These are phyloP conservation scores for Phoma sp. DNA, from an alignment of 2,329 filamentous ascomycete species.

Conservation along the genomic window DNA sequence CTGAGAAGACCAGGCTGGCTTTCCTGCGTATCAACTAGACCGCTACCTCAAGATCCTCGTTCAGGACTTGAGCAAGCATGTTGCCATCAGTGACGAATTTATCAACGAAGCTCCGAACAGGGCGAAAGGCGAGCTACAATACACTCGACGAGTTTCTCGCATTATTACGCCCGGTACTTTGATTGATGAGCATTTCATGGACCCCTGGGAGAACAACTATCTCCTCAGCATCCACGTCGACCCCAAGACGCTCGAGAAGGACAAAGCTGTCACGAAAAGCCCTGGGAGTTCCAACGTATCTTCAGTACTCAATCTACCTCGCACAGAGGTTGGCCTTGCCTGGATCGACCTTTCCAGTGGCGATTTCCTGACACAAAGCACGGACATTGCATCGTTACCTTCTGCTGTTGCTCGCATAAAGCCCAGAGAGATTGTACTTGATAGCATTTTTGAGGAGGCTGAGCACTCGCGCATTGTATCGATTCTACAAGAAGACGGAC, in stretches of 20 bases:
- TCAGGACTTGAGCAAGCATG: conserved; percentile 86
- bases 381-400: conserved; percentile 74
- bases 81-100: conserved; percentile 94
- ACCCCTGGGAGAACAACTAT: conserved; percentile 93
- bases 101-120: conserved; percentile 74
- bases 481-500: conserved; percentile 76
- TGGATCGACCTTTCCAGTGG: conserved; percentile 97
- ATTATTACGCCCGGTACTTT: conserved; percentile 94
- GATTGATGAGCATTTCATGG: conserved; percentile 97
- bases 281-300: conserved; percentile 38
- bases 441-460: conserved; percentile 61
- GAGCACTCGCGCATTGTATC: conserved; percentile 68
- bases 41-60: conserved; percentile 92
- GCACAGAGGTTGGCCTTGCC: conserved; percentile 73
- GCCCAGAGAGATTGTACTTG: conserved; percentile 84
- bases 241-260: conserved; percentile 33
- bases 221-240: conserved; percentile 78
- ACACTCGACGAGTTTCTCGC: conserved; percentile 83
- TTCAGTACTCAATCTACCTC: conserved; percentile 49
- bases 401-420: conserved; percentile 83
- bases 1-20: conserved; percentile 71
- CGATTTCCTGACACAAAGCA: conserved; percentile 85
- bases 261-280: conserved; percentile 33
- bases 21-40: conserved; percentile 91
- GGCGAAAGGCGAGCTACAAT: conserved; percentile 80